phyloP scores from a whole-genome alignment of 768 basidiomycete genomes.

The Suillus americanus region DNA sequence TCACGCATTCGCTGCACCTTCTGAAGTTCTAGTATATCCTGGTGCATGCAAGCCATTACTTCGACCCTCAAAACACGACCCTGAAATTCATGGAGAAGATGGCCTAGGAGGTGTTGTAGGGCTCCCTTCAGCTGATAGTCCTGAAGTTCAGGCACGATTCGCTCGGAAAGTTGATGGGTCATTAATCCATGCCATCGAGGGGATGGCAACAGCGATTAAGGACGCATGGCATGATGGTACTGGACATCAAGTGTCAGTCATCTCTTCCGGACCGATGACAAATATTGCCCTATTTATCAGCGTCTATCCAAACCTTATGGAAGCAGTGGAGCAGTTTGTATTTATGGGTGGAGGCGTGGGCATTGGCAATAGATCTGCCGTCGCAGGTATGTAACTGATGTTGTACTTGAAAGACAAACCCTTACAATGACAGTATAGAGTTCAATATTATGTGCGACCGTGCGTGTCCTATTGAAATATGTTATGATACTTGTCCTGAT shows the following conservation, averaged over 20 bases:
- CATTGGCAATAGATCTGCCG: slow-evolving; percentile 75
- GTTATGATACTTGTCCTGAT: not conserved
- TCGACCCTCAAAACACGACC: slow-evolving; percentile 58
- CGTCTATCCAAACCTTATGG: slow-evolving; percentile 54
- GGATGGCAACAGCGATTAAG: slow-evolving; percentile 58
- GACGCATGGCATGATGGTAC: slow-evolving; percentile 55
- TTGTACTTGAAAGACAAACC: not conserved
- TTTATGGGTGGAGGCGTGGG: slow-evolving; percentile 94
- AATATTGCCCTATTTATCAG: slow-evolving; percentile 71
- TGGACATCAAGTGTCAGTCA: slow-evolving; percentile 62
- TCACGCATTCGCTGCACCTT: slow-evolving; percentile 67
- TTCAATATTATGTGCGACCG: slow-evolving; percentile 84
- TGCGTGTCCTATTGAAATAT: slow-evolving; percentile 35
- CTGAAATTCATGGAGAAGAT: slow-evolving; percentile 80
- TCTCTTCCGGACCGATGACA: slow-evolving; percentile 84
- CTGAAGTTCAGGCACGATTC: slow-evolving; percentile 50
- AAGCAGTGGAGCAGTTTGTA: slow-evolving; percentile 49
- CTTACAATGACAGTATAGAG: slow-evolving; percentile 39
- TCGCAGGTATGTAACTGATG: slow-evolving; percentile 49
- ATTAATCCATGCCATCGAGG: slow-evolving; percentile 59
- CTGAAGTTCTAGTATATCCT: slow-evolving; percentile 57
- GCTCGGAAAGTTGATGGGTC: slow-evolving; percentile 42
- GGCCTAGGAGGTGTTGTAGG: slow-evolving; percentile 87
- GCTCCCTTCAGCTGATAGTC: slow-evolving; percentile 50
- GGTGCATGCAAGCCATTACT: slow-evolving; percentile 74